Conservation (phyloP, 805 yeast genomes). For the Kodamaea nitidulidarum region DNA sequence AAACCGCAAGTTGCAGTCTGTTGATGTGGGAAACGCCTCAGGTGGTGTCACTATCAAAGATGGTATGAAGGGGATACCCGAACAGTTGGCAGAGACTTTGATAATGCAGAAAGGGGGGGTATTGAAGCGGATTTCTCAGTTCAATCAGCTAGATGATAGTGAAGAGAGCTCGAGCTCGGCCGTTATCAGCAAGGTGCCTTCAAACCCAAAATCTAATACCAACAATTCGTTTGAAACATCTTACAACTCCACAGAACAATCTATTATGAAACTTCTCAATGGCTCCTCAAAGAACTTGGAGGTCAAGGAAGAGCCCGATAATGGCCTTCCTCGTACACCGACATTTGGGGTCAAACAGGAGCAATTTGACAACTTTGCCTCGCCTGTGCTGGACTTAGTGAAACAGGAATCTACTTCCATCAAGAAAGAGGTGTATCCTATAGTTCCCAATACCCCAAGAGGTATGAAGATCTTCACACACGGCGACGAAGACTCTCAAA, state of each 20-base stretch:
- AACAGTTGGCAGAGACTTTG: constrained; percentile 31
- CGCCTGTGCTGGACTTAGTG: constrained; percentile 3
- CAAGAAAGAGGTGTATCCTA: constrained; percentile 7
- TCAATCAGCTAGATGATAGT: constrained; percentile 8
- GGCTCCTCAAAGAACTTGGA: not conserved
- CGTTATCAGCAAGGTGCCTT: no score
- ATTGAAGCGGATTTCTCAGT: constrained; percentile 4
- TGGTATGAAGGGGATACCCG: constrained; percentile 42
- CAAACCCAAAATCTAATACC: no score
- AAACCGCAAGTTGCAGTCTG: constrained; percentile 23
- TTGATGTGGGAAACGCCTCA: constrained; percentile 13
- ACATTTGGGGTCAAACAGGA: constrained; percentile 1
- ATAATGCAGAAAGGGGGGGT: constrained; percentile 7
- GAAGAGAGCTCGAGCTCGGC: no score
- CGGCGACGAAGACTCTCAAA: constrained; percentile 9
- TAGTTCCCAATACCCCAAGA: constrained; percentile 2
- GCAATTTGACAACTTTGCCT: not conserved
- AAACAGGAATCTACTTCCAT: not conserved
- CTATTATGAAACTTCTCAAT: constrained; percentile 35
- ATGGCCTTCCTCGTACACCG: not conserved
- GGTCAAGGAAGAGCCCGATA: not conserved
- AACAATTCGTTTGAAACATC: constrained; percentile 33
- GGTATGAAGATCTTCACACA: constrained; percentile 9
- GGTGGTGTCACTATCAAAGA: constrained; percentile 31
- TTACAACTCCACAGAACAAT: constrained; percentile 35